phyloP scores from a whole-genome alignment of 2,329 filamentous ascomycete species.

The Arthrinium puccinioides region DNA sequence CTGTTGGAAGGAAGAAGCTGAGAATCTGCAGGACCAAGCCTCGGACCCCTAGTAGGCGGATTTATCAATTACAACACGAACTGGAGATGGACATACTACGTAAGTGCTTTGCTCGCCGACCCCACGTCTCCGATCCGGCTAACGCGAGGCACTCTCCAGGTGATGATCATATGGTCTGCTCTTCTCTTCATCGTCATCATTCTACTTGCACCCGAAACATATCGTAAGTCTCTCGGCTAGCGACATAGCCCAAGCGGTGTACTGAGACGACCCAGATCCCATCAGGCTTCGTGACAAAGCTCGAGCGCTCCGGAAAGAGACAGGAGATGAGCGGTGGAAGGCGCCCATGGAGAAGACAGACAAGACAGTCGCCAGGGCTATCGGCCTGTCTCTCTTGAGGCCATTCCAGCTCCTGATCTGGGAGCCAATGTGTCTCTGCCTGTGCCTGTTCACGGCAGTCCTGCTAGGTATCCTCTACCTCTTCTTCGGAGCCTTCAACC shows the following conservation, averaged over 20 bases:
- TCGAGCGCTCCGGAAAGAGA: slow-evolving; percentile 59
- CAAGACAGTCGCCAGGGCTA: slow-evolving; percentile 56
- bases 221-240: slow-evolving; percentile 57
- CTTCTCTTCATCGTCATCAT: slow-evolving; percentile 56
- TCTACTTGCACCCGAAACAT: slow-evolving; percentile 80
- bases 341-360: slow-evolving; percentile 70
- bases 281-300: slow-evolving; percentile 70
- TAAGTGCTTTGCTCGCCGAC: slow-evolving; percentile 8
- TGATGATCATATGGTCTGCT: slow-evolving; percentile 76
- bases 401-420: slow-evolving; percentile 73
- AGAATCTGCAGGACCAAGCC: slow-evolving; percentile 36
- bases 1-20: background rate
- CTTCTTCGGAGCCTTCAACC: slow-evolving; percentile 81
- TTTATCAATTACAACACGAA: slow-evolving; percentile 71
- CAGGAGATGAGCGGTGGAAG: slow-evolving; percentile 68
- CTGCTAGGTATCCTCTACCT: slow-evolving; percentile 84
- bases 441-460: slow-evolving; percentile 78
- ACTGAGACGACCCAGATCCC: too few relatives aligned
- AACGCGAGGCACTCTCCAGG: slow-evolving; percentile 10
- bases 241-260: too few relatives aligned
- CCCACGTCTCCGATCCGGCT: slow-evolving; percentile 1
- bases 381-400: slow-evolving; percentile 53
- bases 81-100: slow-evolving; percentile 83
- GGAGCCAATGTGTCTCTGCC: slow-evolving; percentile 78
- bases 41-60: slow-evolving; percentile 61